Evolutionary conservation across 768 basidiomycete species (phyloP).

Genomic region (Leucocoprinus sp.): DNA sequence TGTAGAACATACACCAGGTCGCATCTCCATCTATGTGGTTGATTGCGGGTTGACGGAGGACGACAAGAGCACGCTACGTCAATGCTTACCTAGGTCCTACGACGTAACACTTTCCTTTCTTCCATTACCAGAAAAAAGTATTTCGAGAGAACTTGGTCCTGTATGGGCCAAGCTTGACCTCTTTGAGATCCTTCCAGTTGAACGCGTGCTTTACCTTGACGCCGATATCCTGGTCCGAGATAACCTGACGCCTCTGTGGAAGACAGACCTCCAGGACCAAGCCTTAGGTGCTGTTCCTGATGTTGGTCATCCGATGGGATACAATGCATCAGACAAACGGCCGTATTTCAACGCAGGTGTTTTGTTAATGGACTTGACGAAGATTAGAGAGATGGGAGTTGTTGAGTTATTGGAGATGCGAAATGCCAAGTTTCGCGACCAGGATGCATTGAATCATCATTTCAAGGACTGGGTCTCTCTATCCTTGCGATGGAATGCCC

Average conservation of each 20-base stretch:
- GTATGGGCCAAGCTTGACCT: constrained; percentile 48
- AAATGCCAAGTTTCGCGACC: constrained; percentile 31
- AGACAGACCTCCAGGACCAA: constrained; percentile 32
- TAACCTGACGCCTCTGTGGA: constrained; percentile 35
- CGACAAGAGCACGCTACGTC: constrained; percentile 25
- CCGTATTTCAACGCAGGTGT: constrained; percentile 53
- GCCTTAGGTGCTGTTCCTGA: constrained; percentile 37
- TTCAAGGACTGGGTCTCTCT: constrained; percentile 39
- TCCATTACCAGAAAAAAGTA: constrained; percentile 22
- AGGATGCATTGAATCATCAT: constrained; percentile 42
- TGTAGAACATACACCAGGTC: constrained; percentile 24
- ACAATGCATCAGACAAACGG: constrained; percentile 21
- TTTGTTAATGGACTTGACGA: constrained; percentile 40
- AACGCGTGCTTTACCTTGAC: constrained; percentile 45
- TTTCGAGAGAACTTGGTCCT: constrained; percentile 21
- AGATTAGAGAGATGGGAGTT: constrained; percentile 25
- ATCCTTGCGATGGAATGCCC: constrained; percentile 43
- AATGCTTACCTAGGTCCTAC: constrained; percentile 19
- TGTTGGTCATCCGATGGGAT: constrained; percentile 43
- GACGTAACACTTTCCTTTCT: constrained; percentile 38
- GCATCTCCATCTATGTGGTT: constrained; percentile 41
- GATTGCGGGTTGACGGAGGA: constrained; percentile 34
- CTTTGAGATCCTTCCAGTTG: constrained; percentile 35
- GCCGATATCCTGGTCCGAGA: constrained; percentile 40
- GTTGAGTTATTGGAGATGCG: constrained; percentile 18